These are phyloP conservation scores for Deakozyma indianensis DNA, from an alignment of 805 yeast species.

Conservation along the genomic window DNA sequence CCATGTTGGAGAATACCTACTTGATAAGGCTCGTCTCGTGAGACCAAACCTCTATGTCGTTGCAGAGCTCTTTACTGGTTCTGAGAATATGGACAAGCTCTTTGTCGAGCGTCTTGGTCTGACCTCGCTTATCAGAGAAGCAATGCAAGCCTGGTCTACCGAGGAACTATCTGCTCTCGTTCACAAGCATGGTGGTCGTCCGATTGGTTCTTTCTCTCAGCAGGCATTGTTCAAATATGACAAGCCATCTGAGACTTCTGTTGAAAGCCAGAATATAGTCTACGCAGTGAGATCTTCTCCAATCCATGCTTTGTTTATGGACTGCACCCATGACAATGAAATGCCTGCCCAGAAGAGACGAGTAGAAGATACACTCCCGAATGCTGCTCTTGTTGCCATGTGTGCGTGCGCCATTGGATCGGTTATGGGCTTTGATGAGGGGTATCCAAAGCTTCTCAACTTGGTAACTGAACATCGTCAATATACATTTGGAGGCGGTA, in stretches of 20 bases:
- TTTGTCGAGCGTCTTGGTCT: constrained; percentile 87
- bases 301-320: constrained; percentile 96
- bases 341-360: constrained; percentile 81
- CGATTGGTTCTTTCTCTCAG: constrained; percentile 83
- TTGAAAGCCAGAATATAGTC: neutral
- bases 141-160: constrained; percentile 92
- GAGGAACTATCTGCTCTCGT: constrained; percentile 74
- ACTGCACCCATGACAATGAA: constrained; percentile 94
- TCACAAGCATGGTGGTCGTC: constrained; percentile 88
- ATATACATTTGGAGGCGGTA: constrained; percentile 49
- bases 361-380: constrained; percentile 85
- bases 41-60: constrained; percentile 84
- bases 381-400: constrained; percentile 85
- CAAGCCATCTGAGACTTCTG: constrained; percentile 22
- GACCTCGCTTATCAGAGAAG: constrained; percentile 81
- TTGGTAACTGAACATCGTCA: constrained; percentile 62
- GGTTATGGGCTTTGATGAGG: constrained; percentile 86
- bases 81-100: constrained; percentile 77
- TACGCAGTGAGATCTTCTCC: constrained; percentile 47
- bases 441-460: constrained; percentile 68
- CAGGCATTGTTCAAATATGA: constrained; percentile 41
- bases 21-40: constrained; percentile 75
- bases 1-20: constrained; percentile 79
- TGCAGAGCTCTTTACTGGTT: constrained; percentile 88
- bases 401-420: constrained; percentile 92